phyloP scores from a whole-genome alignment of 2,329 filamentous ascomycete genomes.

The Cadophora luteo-olivacea region DNA sequence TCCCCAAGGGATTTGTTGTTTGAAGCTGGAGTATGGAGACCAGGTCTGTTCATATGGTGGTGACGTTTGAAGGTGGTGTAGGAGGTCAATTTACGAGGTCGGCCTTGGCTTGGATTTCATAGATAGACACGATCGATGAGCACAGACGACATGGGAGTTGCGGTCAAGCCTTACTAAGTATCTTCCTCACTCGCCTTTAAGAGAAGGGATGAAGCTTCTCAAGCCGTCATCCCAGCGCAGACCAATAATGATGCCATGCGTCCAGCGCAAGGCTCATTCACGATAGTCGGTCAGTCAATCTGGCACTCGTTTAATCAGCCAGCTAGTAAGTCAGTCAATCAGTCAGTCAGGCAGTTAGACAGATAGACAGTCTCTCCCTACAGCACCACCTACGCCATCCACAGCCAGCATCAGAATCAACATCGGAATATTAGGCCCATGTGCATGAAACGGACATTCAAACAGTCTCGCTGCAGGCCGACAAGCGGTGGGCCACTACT shows the following conservation, averaged over 20 bases:
- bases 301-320: too few relatives aligned
- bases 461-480: slow-evolving; percentile 27
- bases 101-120: background rate
- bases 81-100: background rate
- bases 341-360: background rate
- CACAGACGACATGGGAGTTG: background rate
- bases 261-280: background rate
- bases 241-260: background rate
- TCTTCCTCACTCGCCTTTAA: background rate
- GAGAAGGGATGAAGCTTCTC: background rate
- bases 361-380: background rate
- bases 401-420: background rate
- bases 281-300: background rate
- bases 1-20: too few relatives aligned
- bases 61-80: too few relatives aligned
- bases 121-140: background rate
- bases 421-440: background rate
- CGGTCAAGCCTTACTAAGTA: background rate
- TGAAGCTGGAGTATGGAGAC: background rate
- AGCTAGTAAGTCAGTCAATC: background rate
- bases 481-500: slow-evolving; percentile 14
- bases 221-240: background rate
- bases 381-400: slow-evolving; percentile 4
- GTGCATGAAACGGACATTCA: slow-evolving; percentile 29
- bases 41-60: too few relatives aligned